Conservation (phyloP, 352 stramenopile genomes). For the Peronospora belbahrii region DNA sequence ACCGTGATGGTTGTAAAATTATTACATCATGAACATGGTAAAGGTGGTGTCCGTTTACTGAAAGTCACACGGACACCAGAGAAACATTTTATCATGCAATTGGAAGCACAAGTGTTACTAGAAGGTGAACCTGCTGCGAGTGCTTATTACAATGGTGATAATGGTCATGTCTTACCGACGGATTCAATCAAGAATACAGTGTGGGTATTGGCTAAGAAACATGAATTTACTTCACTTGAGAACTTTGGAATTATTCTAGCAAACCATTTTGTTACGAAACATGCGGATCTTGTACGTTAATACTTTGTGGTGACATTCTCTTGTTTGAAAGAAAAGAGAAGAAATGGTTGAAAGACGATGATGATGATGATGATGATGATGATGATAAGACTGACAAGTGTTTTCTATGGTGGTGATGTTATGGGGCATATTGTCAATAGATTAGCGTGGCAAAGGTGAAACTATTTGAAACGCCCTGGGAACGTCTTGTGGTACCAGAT, state of each 20-base stretch:
- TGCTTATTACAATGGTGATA: slow-evolving; percentile 83
- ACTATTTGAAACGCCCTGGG: slow-evolving; percentile 70
- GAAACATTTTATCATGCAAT: slow-evolving; percentile 72
- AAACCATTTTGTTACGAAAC: slow-evolving; percentile 81
- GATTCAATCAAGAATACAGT: slow-evolving; percentile 90
- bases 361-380: too few species aligned
- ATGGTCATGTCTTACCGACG: slow-evolving; percentile 75
- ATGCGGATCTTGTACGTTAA: slow-evolving; percentile 57
- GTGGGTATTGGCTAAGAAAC: slow-evolving; percentile 82
- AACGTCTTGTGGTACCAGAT: slow-evolving; percentile 47
- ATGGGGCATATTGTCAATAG: slow-evolving; percentile 15
- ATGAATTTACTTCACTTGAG: slow-evolving; percentile 82
- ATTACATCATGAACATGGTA: slow-evolving; percentile 70
- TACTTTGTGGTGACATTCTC: too few species aligned
- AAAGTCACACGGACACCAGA: slow-evolving; percentile 76
- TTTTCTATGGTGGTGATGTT: too few species aligned
- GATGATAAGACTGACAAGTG: too few species aligned
- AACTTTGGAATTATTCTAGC: slow-evolving; percentile 82
- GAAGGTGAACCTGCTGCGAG: slow-evolving; percentile 64
- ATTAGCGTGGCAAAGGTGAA: slow-evolving; percentile 69
- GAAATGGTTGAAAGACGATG: too few species aligned
- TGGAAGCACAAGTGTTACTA: slow-evolving; percentile 78
- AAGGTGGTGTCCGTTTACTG: slow-evolving; percentile 79
- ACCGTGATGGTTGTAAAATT: slow-evolving; percentile 74
- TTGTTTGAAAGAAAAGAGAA: too few species aligned